These are phyloP conservation scores for Aspergillus versicolor DNA, from an alignment of 2,329 filamentous ascomycete species.

Conservation along the genomic window DNA sequence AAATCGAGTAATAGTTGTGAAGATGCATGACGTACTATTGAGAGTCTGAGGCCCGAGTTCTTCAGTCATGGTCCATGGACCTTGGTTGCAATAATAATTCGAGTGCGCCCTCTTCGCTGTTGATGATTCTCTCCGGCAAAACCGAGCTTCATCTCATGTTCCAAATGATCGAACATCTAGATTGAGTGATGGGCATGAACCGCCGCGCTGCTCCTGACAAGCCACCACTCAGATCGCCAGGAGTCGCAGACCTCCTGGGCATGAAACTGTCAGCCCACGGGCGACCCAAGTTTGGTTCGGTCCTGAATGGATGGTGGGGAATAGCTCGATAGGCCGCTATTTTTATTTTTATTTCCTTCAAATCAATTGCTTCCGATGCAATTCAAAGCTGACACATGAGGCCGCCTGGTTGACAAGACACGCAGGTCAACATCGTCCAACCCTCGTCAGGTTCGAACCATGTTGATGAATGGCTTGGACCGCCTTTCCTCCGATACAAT, in stretches of 20 bases:
- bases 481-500: neutral
- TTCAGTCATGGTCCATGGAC: neutral
- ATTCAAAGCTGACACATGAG: neutral
- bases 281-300: neutral
- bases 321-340: neutral
- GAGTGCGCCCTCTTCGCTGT: neutral
- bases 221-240: conserved; percentile 1
- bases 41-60: neutral
- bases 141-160: neutral
- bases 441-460: neutral
- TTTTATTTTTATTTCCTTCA: conserved; percentile 2
- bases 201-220: neutral
- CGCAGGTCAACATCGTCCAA: neutral
- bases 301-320: neutral
- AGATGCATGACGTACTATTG: conserved; percentile 2
- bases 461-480: neutral
- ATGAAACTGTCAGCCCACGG: conserved; percentile 5
- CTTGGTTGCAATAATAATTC: neutral
- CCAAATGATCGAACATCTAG: neutral
- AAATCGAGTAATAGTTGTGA: neutral
- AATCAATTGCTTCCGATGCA: neutral
- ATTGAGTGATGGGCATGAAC: conserved; percentile 1
- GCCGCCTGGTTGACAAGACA: neutral
- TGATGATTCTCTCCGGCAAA: neutral
- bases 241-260: neutral